Conservation (phyloP, 495 filamentous ascomycete species). For the Penicillium herquei region DNA sequence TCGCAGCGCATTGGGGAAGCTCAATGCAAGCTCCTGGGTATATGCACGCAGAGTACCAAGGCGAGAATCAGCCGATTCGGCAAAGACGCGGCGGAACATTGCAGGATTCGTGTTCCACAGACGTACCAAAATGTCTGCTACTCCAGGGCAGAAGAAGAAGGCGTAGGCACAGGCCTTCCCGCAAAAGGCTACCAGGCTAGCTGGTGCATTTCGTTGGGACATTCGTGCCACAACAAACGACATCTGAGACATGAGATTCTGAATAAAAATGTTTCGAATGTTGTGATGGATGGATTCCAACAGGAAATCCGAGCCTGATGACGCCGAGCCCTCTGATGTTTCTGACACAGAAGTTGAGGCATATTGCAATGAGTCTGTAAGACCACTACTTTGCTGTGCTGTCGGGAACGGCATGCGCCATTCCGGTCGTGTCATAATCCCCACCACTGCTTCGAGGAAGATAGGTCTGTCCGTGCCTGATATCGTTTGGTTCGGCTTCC, state of each 20-base stretch:
- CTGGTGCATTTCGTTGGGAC: constrained; percentile 85
- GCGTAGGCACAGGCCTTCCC: constrained; percentile 94
- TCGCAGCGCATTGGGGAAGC: constrained; percentile 72
- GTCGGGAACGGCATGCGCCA: constrained; percentile 74
- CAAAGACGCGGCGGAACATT: constrained; percentile 65
- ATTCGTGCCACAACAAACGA: constrained; percentile 87
- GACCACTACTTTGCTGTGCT: constrained; percentile 23
- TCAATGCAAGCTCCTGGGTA: constrained; percentile 56
- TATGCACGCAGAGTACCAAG: constrained; percentile 34
- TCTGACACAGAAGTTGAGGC: constrained; percentile 41
- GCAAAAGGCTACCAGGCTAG: constrained; percentile 87
- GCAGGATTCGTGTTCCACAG: constrained; percentile 73
- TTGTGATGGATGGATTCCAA: constrained; percentile 92
- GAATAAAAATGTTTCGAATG: constrained; percentile 83
- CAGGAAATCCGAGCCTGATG: constrained; percentile 69
- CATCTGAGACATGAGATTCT: constrained; percentile 86
- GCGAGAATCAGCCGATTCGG: constrained; percentile 57
- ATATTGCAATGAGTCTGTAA: constrained; percentile 32
- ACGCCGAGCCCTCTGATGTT: constrained; percentile 35
- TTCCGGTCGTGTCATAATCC: constrained; percentile 89
- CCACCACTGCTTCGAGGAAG: constrained; percentile 76
- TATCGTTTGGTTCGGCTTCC: constrained; percentile 67
- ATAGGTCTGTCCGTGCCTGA: constrained; percentile 76
- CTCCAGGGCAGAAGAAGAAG: constrained; percentile 90
- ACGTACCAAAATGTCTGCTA: constrained; percentile 81